These are phyloP conservation scores for Boletellus ananiceps DNA, from an alignment of 768 basidiomycete species.

Conservation along the genomic window DNA sequence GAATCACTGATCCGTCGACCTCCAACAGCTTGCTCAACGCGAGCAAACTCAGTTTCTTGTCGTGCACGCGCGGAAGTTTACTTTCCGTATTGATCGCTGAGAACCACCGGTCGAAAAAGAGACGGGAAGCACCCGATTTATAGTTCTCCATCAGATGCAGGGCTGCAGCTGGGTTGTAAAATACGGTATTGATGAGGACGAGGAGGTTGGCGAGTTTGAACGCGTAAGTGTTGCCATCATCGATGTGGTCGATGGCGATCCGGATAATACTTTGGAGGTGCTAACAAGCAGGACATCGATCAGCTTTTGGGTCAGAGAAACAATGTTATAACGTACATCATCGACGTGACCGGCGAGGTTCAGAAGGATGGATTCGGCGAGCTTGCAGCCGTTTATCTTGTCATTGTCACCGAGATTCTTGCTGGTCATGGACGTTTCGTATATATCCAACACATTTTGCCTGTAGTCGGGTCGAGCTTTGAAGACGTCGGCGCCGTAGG, in stretches of 20 bases:
- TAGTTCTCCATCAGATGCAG: conserved; percentile 68
- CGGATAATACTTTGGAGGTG: conserved; percentile 60
- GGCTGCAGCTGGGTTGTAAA: conserved; percentile 78
- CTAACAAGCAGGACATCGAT: conserved; percentile 31
- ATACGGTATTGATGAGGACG: conserved; percentile 75
- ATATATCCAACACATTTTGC: conserved; percentile 80
- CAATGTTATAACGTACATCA: conserved; percentile 49
- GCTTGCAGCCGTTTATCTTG: conserved; percentile 76
- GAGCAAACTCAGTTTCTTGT: conserved; percentile 79
- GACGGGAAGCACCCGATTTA: conserved; percentile 54
- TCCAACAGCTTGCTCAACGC: conserved; percentile 77
- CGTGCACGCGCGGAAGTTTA: conserved; percentile 79
- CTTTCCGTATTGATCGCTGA: conserved; percentile 54
- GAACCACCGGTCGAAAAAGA: conserved; percentile 88
- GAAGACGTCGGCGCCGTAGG: conserved; percentile 74
- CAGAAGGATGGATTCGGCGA: conserved; percentile 77
- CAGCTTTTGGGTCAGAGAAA: not conserved
- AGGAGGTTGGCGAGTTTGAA: conserved; percentile 77
- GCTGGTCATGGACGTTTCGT: conserved; percentile 65
- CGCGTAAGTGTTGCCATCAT: conserved; percentile 56
- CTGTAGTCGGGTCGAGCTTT: conserved; percentile 70
- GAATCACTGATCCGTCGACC: conserved; percentile 53
- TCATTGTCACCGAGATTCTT: conserved; percentile 79
- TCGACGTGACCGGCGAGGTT: conserved; percentile 75
- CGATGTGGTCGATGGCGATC: conserved; percentile 55